These are phyloP conservation scores for Caryocar brasiliense DNA, from an alignment of 441 rosid species.

Conservation along the genomic window DNA sequence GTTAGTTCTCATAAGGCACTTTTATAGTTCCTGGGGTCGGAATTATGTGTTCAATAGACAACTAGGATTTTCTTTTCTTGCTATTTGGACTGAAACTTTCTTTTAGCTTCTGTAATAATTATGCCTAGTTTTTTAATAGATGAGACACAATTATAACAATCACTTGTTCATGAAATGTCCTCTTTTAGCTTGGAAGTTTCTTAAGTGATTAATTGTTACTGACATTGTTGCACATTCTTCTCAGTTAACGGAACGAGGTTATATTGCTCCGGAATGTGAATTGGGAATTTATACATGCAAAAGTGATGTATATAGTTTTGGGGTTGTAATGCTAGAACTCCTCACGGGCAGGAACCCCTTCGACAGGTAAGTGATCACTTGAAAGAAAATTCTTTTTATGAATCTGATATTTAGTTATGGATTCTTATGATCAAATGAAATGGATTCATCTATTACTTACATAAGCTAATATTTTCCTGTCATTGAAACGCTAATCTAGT, in stretches of 20 bases:
- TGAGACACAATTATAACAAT: too few relatives aligned
- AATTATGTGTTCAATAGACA: too few relatives aligned
- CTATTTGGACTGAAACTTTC: too few relatives aligned
- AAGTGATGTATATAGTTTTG: constrained; percentile 86
- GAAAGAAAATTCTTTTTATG: not conserved
- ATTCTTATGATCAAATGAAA: not conserved
- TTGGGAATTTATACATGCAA: constrained; percentile 69
- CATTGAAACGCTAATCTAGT: constrained; percentile 24
- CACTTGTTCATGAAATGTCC: too few relatives aligned
- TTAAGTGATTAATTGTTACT: constrained; percentile 1
- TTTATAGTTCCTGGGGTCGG: too few relatives aligned
- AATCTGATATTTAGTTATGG: not conserved
- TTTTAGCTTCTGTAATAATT: too few relatives aligned
- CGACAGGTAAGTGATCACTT: constrained; percentile 45
- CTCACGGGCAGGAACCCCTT: constrained; percentile 65
- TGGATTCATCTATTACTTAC: not conserved
- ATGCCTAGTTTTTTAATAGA: too few relatives aligned
- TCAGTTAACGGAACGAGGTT: constrained; percentile 33
- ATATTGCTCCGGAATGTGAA: constrained; percentile 59
- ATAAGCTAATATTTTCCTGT: not conserved
- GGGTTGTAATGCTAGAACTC: constrained; percentile 85
- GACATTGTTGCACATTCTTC: constrained; percentile 4
- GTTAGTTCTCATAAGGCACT: too few relatives aligned
- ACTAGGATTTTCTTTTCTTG: too few relatives aligned
- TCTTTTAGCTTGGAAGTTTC: too few relatives aligned